Conservation (phyloP, 805 yeast genomes). For the Tetrapisispora phaffii region DNA sequence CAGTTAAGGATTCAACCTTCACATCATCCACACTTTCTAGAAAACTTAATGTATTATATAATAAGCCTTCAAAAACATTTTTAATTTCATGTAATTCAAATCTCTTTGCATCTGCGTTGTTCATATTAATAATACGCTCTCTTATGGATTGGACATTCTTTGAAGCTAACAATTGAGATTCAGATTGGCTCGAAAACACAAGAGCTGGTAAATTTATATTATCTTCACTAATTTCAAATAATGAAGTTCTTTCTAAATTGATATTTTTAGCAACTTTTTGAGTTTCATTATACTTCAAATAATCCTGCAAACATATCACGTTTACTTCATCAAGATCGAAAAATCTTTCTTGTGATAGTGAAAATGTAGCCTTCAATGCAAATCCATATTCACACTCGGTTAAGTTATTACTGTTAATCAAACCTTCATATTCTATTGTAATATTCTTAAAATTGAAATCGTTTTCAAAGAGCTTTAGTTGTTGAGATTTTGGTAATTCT, state of each 20-base stretch:
- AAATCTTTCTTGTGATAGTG: slow-evolving; percentile 40
- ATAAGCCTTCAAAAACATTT: slow-evolving; percentile 62
- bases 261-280: not conserved
- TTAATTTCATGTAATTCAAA: slow-evolving; percentile 50
- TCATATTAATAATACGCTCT: slow-evolving; percentile 43
- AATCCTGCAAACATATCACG: slow-evolving; percentile 32
- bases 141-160: slow-evolving; percentile 38
- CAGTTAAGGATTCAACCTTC: slow-evolving; percentile 33
- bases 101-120: slow-evolving; percentile 38
- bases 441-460: slow-evolving; percentile 12
- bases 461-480: slow-evolving; percentile 28
- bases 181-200: slow-evolving; percentile 21
- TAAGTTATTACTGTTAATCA: slow-evolving; percentile 29
- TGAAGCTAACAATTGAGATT: slow-evolving; percentile 41
- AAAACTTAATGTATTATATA: slow-evolving; percentile 57
- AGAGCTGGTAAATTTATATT: not conserved
- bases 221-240: not conserved
- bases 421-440: slow-evolving; percentile 6
- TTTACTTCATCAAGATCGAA: slow-evolving; percentile 38
- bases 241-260: not conserved
- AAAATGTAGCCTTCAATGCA: slow-evolving; percentile 34
- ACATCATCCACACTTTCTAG: slow-evolving; percentile 44
- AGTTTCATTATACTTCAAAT: slow-evolving; percentile 9
- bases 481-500: slow-evolving; percentile 22
- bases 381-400: slow-evolving; percentile 34